These are phyloP conservation scores for Candida sojae DNA, from an alignment of 1,139 yeast genomes.

Conservation along the genomic window DNA sequence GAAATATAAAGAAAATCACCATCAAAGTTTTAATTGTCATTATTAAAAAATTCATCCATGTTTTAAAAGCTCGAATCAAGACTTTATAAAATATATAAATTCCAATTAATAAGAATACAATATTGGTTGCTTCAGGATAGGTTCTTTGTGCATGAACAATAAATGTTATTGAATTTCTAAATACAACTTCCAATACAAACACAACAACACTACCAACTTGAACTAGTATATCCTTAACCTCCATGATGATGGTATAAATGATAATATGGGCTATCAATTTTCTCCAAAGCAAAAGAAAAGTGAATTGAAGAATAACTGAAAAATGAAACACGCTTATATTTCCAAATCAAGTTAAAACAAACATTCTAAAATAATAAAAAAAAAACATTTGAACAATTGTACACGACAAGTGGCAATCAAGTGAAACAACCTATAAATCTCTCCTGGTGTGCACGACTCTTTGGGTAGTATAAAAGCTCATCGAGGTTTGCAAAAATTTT, in stretches of 20 bases:
- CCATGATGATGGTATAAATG: conserved; percentile 10
- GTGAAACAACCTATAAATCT: background rate
- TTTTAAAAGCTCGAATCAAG: conserved; percentile 19
- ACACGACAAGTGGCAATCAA: background rate
- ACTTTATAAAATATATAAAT: conserved; percentile 25
- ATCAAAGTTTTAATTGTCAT: conserved; percentile 21
- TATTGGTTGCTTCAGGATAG: conserved; percentile 28
- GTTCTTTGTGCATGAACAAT: conserved; percentile 18
- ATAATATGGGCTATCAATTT: too few relatives aligned
- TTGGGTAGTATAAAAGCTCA: conserved; percentile 1
- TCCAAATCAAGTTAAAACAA: too few relatives aligned
- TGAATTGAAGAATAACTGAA: too few relatives aligned
- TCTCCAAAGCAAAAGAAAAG: too few relatives aligned
- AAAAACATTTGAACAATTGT: background rate
- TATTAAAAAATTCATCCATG: conserved; percentile 29
- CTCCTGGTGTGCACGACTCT: background rate
- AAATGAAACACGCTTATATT: too few relatives aligned
- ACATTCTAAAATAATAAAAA: too few relatives aligned
- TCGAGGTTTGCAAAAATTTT: conserved; percentile 3
- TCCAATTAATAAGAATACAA: conserved; percentile 19
- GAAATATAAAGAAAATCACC: conserved; percentile 12
- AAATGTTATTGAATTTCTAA: conserved; percentile 18
- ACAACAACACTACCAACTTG: conserved; percentile 16
- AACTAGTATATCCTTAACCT: conserved; percentile 14
- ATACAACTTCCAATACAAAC: conserved; percentile 16